Base-by-base conservation (phyloP, 306 rosid species). In the Fragaria iinumae region DNA sequence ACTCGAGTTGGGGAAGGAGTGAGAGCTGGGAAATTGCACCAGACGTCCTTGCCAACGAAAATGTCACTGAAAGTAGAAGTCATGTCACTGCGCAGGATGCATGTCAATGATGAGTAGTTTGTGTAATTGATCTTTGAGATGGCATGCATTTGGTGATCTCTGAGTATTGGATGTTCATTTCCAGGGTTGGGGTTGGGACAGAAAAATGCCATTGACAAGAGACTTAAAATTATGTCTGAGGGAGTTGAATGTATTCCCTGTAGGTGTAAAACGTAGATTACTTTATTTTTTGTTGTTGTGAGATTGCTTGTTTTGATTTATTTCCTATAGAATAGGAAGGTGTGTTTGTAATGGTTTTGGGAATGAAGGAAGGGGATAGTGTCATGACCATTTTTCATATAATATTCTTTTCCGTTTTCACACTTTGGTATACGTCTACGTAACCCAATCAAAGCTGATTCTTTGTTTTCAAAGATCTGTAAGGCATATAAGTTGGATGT, bases 1-100 rank as follows among this genome's bases (percentile, higher is more conserved):
- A 86, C 85, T 86, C 92, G 0, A 91, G 96, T 83, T 88, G 98
- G 97, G 96, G 90, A 79, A 86, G 90, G 76, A 86, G 90, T 79
- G 93, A 77, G 81, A 91, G 85, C 87, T 93, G 93, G 97, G 98
- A 93, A 55, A 90, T 93, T 2, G 88, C 93, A 0, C 87, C 83
- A 6, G 96, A 91, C 4, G 93, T 69, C 63, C 82, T 90, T 74
- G 90, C 84, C 49, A 87, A 83, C 68, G 85, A 90, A 14, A 84
- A 85, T 82, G 86, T 88, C 67, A 90, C 88, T 0, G 98, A 91
- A 84, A 86, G 93, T 85, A 87, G 91, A 91, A 84, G 83, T 79
- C 78, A 91, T 71, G 86, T 60, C 44, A 71, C 88, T 48, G 69
- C 90, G 4, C 88, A 85, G 76, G 96, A 93, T 72, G 82, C 69